Evolutionary conservation across 2,329 filamentous ascomycete species (phyloP).

Genomic region (Cercospora canescens): DNA sequence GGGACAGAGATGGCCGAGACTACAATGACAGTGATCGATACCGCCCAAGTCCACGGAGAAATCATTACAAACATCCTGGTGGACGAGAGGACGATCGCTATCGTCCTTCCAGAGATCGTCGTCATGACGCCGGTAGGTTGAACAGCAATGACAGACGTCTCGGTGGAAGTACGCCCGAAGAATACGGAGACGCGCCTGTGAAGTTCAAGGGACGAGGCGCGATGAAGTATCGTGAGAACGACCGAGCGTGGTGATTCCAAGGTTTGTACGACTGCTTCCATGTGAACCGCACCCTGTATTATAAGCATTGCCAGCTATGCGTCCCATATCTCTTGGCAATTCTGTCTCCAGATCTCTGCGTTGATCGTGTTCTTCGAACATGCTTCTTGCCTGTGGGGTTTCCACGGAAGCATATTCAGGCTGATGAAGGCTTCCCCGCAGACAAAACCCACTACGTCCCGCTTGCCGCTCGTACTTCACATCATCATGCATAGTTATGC

Average conservation of each 20-base stretch:
- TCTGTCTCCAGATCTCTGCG: not conserved
- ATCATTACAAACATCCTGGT: conserved; percentile 25
- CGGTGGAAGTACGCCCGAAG: conserved; percentile 22
- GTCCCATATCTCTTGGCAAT: not conserved
- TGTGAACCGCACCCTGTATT: not conserved
- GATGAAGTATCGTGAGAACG: conserved; percentile 41
- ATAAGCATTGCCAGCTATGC: not conserved
- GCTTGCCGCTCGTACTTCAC: not conserved
- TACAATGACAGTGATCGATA: conserved; percentile 28
- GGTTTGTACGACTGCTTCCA: not conserved
- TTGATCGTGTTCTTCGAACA: not conserved
- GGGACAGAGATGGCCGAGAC: conserved; percentile 18
- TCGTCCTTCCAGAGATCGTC: conserved; percentile 24
- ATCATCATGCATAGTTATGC: conserved; percentile 1
- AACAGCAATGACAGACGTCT: conserved; percentile 22
- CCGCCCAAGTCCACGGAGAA: conserved; percentile 32
- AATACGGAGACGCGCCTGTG: conserved; percentile 35
- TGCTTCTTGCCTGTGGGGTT: not conserved
- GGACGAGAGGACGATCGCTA: conserved; percentile 28
- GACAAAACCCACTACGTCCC: not conserved
- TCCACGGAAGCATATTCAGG: not conserved
- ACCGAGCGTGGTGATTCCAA: conserved; percentile 18
- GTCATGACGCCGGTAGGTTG: conserved; percentile 41
- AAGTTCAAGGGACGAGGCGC: conserved; percentile 44
- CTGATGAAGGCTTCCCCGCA: not conserved